Percentiles rank a stretch among this genome's conserved stretches.
phyloP scores from a whole-genome alignment of 2,329 filamentous ascomycete genomes.

The Hysterium pulicare region DNA sequence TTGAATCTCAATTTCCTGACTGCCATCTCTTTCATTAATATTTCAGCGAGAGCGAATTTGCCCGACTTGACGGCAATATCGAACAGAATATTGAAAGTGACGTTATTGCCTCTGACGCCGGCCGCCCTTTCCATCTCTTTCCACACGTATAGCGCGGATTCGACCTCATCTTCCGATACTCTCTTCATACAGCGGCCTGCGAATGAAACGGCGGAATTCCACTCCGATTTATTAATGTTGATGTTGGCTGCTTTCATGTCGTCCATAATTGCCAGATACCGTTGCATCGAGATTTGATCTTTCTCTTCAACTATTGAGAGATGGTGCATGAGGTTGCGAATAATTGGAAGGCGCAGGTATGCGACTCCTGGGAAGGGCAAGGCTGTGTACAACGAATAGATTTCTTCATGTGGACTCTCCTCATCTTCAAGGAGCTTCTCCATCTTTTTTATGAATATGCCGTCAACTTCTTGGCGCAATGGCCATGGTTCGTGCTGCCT shows the following conservation, averaged over 20 bases:
- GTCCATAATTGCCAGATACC: conserved; percentile 78
- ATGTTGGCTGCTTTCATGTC: conserved; percentile 77
- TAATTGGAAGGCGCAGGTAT: conserved; percentile 48
- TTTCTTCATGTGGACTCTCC: conserved; percentile 42
- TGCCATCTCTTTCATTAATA: conserved; percentile 79
- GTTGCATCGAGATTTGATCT: conserved; percentile 60
- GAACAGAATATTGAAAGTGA: conserved; percentile 94
- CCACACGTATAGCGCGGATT: conserved; percentile 75
- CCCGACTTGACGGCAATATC: conserved; percentile 82
- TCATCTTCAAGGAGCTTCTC: conserved; percentile 43
- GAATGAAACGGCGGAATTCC: conserved; percentile 81
- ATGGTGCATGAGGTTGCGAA: conserved; percentile 64
- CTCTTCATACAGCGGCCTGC: conserved; percentile 67
- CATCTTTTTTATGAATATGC: conserved; percentile 30
- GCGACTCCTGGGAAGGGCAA: conserved; percentile 54
- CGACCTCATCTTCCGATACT: conserved; percentile 58
- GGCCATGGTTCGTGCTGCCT: conserved; percentile 33
- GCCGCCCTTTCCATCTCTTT: conserved; percentile 80
- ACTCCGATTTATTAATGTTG: conserved; percentile 64
- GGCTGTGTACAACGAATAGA: conserved; percentile 53
- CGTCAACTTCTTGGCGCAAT: conserved; percentile 31
- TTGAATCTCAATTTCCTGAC: conserved; percentile 65
- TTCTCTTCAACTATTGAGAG: conserved; percentile 63
- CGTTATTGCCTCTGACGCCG: conserved; percentile 61
- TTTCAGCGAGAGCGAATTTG: conserved; percentile 79